Evolutionary conservation across 805 yeast genomes (phyloP).

Genomic region (Millerozyma miso): DNA sequence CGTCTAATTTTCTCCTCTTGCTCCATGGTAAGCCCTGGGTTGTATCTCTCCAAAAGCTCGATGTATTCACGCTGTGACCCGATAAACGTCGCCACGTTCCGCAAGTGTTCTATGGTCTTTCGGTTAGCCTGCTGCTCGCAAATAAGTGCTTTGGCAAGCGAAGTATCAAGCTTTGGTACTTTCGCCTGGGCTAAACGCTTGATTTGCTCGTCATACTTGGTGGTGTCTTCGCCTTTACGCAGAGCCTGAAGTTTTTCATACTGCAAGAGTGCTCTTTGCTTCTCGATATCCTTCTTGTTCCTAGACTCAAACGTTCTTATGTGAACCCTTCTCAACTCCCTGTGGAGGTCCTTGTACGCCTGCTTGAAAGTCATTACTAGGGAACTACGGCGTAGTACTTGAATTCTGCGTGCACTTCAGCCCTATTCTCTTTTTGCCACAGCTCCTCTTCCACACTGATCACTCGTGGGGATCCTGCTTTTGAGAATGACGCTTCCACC

Average conservation of each 20-base stretch:
- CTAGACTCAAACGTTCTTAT: conserved; percentile 34
- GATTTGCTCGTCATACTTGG: conserved; percentile 29
- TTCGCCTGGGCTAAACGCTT: conserved; percentile 11
- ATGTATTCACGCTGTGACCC: conserved; percentile 72
- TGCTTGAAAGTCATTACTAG: conserved; percentile 11
- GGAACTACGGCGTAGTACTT: too few species aligned
- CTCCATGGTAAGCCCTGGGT: conserved; percentile 74
- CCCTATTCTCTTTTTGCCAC: too few species aligned
- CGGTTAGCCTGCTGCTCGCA: conserved; percentile 5
- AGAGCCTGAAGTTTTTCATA: conserved; percentile 47
- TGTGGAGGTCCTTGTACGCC: conserved; percentile 21
- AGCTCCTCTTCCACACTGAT: neutral
- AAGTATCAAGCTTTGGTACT: conserved; percentile 4
- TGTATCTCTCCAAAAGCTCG: conserved; percentile 78
- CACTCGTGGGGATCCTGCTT: too few species aligned
- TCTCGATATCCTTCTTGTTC: conserved; percentile 37
- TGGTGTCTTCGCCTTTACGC: conserved; percentile 30
- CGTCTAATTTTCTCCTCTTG: conserved; percentile 73
- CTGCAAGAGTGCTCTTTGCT: conserved; percentile 42
- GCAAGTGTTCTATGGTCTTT: conserved; percentile 35
- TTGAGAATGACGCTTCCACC: too few species aligned
- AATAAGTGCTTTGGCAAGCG: conserved; percentile 7
- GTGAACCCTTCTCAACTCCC: conserved; percentile 38
- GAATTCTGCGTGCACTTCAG: too few species aligned
- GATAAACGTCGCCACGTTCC: conserved; percentile 61